These are phyloP conservation scores for Musa balbisiana DNA, from an alignment of 202 grass and related monocot species.

Conservation along the genomic window DNA sequence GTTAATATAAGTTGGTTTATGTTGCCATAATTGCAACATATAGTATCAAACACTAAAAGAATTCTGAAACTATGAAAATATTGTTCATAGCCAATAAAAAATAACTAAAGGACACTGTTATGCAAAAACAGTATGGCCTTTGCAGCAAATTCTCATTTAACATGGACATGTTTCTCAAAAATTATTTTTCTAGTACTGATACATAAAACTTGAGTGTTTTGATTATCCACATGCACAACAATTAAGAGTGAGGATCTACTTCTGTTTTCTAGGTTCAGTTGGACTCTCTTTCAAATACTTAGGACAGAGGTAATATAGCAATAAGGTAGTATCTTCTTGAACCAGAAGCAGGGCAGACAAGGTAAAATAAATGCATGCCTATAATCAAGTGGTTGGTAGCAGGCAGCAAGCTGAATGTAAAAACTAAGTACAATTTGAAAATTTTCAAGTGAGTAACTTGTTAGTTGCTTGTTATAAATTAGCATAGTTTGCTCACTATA, in stretches of 20 bases:
- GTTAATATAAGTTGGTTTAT: background rate
- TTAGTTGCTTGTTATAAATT: no score
- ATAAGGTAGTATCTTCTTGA: background rate
- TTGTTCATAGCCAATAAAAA: background rate
- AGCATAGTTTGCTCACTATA: no score
- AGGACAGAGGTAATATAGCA: background rate
- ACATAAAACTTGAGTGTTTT: background rate
- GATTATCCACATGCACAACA: background rate
- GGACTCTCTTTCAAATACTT: background rate
- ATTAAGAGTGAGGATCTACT: no score
- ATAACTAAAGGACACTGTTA: background rate
- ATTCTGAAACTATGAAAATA: background rate
- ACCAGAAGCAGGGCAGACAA: background rate
- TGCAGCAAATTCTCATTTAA: no score
- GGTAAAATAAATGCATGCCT: background rate
- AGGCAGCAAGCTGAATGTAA: background rate
- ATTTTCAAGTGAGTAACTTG: background rate
- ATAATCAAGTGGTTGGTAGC: no score
- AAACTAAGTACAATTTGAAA: background rate
- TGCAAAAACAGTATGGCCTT: background rate
- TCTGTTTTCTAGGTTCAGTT: background rate
- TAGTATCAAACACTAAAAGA: background rate
- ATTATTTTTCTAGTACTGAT: background rate
- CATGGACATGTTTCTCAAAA: background rate
- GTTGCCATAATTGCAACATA: background rate